Base-by-base conservation (phyloP, 345 rosid species). In the Physaria fendleri region DNA sequence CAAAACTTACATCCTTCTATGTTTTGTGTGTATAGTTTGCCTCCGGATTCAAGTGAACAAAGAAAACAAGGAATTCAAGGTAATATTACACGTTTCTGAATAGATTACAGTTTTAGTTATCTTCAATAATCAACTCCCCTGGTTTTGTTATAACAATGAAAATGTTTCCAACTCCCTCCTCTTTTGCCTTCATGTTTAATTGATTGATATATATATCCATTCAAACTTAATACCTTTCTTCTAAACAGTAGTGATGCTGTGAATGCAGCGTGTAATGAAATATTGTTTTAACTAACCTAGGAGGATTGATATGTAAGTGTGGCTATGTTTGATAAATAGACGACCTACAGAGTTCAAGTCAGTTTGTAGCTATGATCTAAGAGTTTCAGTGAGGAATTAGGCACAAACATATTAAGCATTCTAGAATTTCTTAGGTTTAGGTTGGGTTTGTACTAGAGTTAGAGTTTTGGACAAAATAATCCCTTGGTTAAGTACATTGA, bases 1-100 rank as follows among this genome's bases (percentile, higher is more conserved):
- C 24, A 2, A 27, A 41, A n/a, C 54, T 39, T 4, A 23, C 5
- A 20, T 13, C 33, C 54, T 50, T 59, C 18, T 56, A 38, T 17
- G 2, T 40, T 10, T 33, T 62, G 44, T 62, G 45, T 28, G 56
- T 33, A 7, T 82, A 94, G 99, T 94, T 56, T 94, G 99, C 77
- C 99, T 94, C 48, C 88, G 97, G 33, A 90, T 94, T 70, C 99
- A 94, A 71, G 97, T 94, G 80, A 94, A 94, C 88, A 94, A 87
- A 62, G 99, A 94, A 73, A 94, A 94, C 85, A 94, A 90, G 78
- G 99, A 94, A 63, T 85, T 89, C 69, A 85, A 85, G 91, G 97
- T 85, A 60, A 52, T 14, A 6, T 7, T 18, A 34, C 0, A 1
- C 8, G 1, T 38, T 43, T 53, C 3, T 4, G 13, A 41, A 32